Conservation (phyloP, 192 early-diverging fungal species). For the Linnemannia exigua region DNA sequence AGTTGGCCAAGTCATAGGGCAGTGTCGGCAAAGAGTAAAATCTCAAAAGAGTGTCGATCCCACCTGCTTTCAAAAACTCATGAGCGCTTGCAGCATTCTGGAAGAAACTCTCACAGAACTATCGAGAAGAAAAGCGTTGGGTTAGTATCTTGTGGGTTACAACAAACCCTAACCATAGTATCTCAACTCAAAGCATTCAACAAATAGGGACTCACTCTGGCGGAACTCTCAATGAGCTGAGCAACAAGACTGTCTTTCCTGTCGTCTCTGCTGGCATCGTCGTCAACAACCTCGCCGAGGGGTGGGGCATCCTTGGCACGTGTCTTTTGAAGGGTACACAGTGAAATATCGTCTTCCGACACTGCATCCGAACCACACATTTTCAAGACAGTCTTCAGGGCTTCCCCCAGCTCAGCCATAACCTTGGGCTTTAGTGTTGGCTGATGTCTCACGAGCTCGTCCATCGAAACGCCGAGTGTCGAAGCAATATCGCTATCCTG, state of each 20-base stretch:
- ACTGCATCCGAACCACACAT: slow-evolving; percentile 69
- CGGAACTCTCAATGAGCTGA: slow-evolving; percentile 75
- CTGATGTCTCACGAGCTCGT: slow-evolving; percentile 98
- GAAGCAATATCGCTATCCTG: slow-evolving; percentile 88
- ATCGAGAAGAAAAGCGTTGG: neutral
- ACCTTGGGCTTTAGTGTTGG: slow-evolving; percentile 84
- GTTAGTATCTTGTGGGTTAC: too few species aligned
- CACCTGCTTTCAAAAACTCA: slow-evolving; percentile 79
- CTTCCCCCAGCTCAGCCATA: slow-evolving; percentile 75
- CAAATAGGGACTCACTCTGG: slow-evolving; percentile 63
- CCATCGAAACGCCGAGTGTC: slow-evolving; percentile 87
- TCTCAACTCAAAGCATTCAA: neutral
- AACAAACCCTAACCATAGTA: too few species aligned
- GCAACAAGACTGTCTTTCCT: slow-evolving; percentile 68
- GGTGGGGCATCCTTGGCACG: slow-evolving; percentile 31
- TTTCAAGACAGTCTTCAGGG: slow-evolving; percentile 77
- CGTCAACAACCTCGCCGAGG: slow-evolving; percentile 34
- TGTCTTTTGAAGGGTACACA: slow-evolving; percentile 38
- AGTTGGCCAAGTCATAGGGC: slow-evolving; percentile 80
- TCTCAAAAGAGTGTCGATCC: slow-evolving; percentile 72
- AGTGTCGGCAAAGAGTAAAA: slow-evolving; percentile 76
- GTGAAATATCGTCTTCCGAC: slow-evolving; percentile 64
- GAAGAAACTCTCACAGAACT: slow-evolving; percentile 90
- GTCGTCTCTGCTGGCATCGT: slow-evolving; percentile 60
- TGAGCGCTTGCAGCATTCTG: slow-evolving; percentile 81